Evolutionary conservation across 1,284 basidiomycete genomes (phyloP), one percentile per base, ranked within the genome.

Genomic region (Malassezia restricta): DNA sequence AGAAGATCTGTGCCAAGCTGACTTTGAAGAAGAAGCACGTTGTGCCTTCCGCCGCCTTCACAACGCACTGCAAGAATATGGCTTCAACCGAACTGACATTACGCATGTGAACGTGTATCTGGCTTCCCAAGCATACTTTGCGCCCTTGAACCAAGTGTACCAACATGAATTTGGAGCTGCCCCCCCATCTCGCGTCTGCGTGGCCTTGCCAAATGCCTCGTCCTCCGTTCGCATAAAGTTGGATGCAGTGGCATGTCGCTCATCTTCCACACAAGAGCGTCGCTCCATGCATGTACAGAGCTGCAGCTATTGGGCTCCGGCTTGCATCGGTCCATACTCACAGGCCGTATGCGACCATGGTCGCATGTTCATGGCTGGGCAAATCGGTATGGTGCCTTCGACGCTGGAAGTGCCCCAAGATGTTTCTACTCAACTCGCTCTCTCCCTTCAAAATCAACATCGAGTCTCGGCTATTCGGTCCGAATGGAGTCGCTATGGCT

Each of bases 271-370:
- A 3, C 31, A 53, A 3, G 40, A 47, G 45, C 33, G 62, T 3
- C 80, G 81, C 48, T 78, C 85, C 0, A 77, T 98, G 32, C 94
- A 99, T 69, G 91, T 98, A 0, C 94, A 98, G 74, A 81, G 88
- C 12, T 73, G 92, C 48, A 92, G 88, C 70, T 96, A 96, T 73
- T 99, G 94, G 94, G 92, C 92, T 14, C 90, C 94, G 8, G 92
- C 94, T 2, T 98, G 96, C 72, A 98, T 99, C 51, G 94, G 94
- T 31, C 94, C 94, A 1, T 99, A 98, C 74, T 92, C 89, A 0
- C 94, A 99, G 75, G 85, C 87, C 6, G 81, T 96, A 48, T 87
- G 88, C 56, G 81, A 81, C 53, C 79, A 84, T 48, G 33, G 37
- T 11, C 81, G 81, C 3, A 76, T 89, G 8, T 88, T 86, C 64